phyloP scores from a whole-genome alignment of 257 asterid species.

The Voacanga thouarsii region DNA sequence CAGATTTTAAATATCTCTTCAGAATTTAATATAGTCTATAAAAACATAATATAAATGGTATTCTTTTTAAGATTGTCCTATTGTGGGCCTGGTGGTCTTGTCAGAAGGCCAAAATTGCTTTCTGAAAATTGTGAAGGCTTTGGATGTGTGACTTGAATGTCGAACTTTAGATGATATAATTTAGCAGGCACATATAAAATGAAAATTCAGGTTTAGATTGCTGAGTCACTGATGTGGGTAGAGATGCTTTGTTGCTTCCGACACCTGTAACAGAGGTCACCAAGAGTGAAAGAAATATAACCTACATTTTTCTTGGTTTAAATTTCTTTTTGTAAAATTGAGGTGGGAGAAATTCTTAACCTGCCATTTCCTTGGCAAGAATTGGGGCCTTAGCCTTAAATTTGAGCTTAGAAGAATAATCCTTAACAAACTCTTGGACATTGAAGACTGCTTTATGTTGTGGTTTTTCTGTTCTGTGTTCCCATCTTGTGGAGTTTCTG shows the following conservation, averaged over 20 bases:
- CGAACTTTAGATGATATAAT: background rate
- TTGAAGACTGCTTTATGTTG: conserved; percentile 10
- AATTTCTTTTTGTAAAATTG: background rate
- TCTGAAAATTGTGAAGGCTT: background rate
- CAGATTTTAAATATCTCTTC: background rate
- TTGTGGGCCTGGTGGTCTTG: background rate
- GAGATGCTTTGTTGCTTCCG: background rate
- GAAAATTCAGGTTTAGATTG: background rate
- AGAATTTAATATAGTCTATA: background rate
- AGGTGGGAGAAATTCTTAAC: conserved; percentile 5
- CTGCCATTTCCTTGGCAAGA: conserved; percentile 4
- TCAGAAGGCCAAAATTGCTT: background rate
- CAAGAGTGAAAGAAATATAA: background rate
- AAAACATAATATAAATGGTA: background rate
- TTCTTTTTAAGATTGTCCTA: background rate
- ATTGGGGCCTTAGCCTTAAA: conserved; percentile 9
- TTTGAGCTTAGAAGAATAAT: conserved; percentile 13
- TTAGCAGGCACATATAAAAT: background rate
- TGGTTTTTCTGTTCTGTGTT: conserved; percentile 3
- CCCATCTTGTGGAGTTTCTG: conserved; percentile 4
- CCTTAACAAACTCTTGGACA: conserved; percentile 14
- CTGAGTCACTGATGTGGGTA: background rate
- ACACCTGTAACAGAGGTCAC: background rate
- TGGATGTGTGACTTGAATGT: background rate
- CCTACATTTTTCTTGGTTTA: background rate